A percentile compares a stretch with the other conserved stretches of the same genome.
phyloP scores from a whole-genome alignment of 108 stramenopile species.

The Skeletonema grethae region DNA sequence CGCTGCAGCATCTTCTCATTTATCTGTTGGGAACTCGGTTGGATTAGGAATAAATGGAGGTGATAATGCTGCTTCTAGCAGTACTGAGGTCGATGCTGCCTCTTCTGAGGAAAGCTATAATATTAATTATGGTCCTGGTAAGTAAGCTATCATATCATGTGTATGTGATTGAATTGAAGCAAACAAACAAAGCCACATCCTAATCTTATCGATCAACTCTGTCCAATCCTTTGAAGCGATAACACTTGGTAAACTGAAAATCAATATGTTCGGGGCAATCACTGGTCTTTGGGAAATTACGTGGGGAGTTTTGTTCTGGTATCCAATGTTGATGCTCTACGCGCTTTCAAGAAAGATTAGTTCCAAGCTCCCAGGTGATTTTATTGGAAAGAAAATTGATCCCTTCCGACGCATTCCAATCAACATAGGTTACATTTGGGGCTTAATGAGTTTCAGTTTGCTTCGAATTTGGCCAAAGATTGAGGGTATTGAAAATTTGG shows the following conservation, averaged over 20 bases:
- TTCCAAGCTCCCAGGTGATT: slow-evolving; percentile 41
- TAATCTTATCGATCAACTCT: neutral
- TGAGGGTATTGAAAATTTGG: slow-evolving; percentile 49
- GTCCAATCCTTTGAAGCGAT: slow-evolving; percentile 19
- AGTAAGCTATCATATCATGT: neutral
- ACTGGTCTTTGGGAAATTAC: slow-evolving; percentile 46
- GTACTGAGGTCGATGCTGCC: neutral
- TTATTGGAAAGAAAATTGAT: slow-evolving; percentile 45
- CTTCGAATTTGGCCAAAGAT: slow-evolving; percentile 45
- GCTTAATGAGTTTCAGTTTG: slow-evolving; percentile 28
- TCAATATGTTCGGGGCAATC: slow-evolving; percentile 51
- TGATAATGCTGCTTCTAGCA: neutral
- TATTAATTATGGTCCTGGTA: slow-evolving; percentile 34
- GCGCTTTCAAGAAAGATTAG: slow-evolving; percentile 22
- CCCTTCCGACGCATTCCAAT: slow-evolving; percentile 50
- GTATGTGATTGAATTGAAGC: neutral
- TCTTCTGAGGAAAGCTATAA: neutral
- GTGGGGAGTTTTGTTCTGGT: slow-evolving; percentile 51
- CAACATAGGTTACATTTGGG: slow-evolving; percentile 41
- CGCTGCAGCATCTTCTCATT: neutral
- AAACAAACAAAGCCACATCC: neutral
- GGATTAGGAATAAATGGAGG: neutral
- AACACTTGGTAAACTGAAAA: slow-evolving; percentile 48
- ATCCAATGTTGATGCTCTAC: slow-evolving; percentile 42
- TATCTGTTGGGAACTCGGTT: slow-evolving; percentile 3